Percentiles rank a stretch among this genome's conserved stretches.
Conservation (phyloP, 2,329 filamentous ascomycete species). For the Pyrenophora teres region DNA sequence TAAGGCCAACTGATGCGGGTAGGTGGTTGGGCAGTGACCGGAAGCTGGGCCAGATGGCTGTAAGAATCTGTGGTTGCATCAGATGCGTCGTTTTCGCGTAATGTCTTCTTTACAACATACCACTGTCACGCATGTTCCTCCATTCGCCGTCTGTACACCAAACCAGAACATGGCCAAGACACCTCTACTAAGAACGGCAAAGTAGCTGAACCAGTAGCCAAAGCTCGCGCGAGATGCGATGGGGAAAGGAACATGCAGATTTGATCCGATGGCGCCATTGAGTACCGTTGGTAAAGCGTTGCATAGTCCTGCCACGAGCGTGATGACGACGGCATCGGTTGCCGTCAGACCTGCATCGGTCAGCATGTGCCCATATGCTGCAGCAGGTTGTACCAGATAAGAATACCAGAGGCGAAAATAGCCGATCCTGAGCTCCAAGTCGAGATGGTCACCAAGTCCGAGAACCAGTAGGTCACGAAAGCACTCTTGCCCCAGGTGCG, state of each 20-base stretch:
- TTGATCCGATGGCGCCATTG: conserved; percentile 24
- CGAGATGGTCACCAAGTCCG: conserved; percentile 40
- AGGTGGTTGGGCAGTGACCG: conserved; percentile 51
- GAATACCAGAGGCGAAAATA: conserved; percentile 55
- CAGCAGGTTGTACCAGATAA: conserved; percentile 26
- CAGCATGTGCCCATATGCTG: conserved; percentile 18
- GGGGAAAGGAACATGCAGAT: conserved; percentile 19
- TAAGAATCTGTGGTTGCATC: conserved; percentile 5
- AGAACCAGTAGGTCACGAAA: conserved; percentile 54
- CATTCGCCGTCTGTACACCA: conserved; percentile 16
- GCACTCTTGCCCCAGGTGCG: conserved; percentile 53
- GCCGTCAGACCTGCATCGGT: conserved; percentile 26
- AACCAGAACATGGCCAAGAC: conserved; percentile 24
- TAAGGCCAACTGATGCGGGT: conserved; percentile 45
- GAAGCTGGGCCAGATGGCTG: conserved; percentile 22
- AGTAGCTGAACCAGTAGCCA: conserved; percentile 19
- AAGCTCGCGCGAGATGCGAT: conserved; percentile 14
- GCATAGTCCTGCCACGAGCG: conserved; percentile 30
- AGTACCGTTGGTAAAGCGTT: conserved; percentile 25
- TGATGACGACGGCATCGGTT: conserved; percentile 38
- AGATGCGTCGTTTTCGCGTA: background rate
- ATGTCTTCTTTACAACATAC: background rate
- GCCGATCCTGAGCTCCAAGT: conserved; percentile 52
- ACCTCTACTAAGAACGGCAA: conserved; percentile 15
- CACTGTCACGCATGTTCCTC: conserved; percentile 15